These are phyloP conservation scores for Colletotrichum graminicola DNA, from an alignment of 2,329 filamentous ascomycete species.

Conservation along the genomic window DNA sequence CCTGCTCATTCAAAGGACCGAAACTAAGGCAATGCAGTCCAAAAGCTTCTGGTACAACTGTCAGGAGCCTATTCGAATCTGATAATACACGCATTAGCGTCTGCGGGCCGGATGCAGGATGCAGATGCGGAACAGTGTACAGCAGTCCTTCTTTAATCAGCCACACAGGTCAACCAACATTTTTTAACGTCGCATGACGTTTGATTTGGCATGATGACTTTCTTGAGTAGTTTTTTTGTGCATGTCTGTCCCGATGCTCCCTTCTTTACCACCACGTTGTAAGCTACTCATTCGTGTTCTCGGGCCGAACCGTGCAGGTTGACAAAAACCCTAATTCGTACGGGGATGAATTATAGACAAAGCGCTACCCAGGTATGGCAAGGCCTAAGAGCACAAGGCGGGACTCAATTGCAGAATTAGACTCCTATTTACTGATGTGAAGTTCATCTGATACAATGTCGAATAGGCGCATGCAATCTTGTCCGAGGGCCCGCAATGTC, in stretches of 20 bases:
- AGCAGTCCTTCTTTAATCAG: background rate
- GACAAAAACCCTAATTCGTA: background rate
- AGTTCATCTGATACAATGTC: conserved; percentile 20
- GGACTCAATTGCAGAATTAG: no score
- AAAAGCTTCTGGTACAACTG: background rate
- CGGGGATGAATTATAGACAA: conserved; percentile 17
- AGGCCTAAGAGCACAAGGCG: background rate
- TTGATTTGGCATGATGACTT: background rate
- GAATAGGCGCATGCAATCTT: background rate
- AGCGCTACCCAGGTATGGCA: conserved; percentile 9
- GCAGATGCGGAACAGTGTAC: background rate
- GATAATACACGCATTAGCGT: conserved; percentile 2
- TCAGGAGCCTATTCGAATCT: background rate
- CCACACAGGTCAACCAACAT: background rate
- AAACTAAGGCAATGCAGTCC: background rate
- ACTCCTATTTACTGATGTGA: background rate
- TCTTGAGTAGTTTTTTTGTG: background rate
- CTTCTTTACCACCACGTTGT: conserved; percentile 3
- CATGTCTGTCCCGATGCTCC: background rate
- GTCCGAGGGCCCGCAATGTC: background rate
- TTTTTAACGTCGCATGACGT: background rate
- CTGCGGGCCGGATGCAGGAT: background rate
- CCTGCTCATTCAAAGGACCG: background rate
- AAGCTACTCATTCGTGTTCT: conserved; percentile 12
- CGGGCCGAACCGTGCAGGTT: conserved; percentile 40